These are phyloP conservation scores for Lactifluus piperatus DNA, from an alignment of 768 basidiomycete genomes.

Conservation along the genomic window DNA sequence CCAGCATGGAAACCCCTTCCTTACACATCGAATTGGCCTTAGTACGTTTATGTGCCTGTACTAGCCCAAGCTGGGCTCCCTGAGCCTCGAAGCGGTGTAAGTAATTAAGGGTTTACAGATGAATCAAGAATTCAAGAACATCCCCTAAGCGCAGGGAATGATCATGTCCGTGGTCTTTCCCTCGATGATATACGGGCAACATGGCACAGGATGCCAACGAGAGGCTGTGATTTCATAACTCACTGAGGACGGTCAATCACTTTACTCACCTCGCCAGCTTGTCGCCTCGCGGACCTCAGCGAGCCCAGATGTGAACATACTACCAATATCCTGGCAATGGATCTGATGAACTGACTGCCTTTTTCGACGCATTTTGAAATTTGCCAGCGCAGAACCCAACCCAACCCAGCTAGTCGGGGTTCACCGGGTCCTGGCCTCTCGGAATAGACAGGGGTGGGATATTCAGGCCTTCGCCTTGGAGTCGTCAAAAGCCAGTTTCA, in stretches of 20 bases:
- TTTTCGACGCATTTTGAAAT: slow-evolving; percentile 13
- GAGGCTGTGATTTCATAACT: neutral
- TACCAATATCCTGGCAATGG: slow-evolving; percentile 10
- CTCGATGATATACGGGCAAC: neutral
- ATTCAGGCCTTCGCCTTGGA: neutral
- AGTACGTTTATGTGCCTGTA: neutral
- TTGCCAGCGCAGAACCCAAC: slow-evolving; percentile 9
- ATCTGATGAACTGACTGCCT: slow-evolving; percentile 9
- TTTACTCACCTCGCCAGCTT: slow-evolving; percentile 4
- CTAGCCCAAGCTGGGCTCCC: neutral
- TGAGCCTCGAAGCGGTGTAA: neutral
- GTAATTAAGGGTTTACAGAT: neutral
- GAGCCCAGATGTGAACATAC: slow-evolving; percentile 8
- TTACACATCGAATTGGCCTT: neutral
- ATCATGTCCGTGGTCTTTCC: neutral
- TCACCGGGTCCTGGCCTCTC: slow-evolving; percentile 4
- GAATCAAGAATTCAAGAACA: neutral
- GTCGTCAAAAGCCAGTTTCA: neutral
- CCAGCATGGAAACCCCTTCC: neutral
- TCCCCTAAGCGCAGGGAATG: neutral
- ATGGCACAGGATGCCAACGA: neutral
- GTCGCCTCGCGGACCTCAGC: slow-evolving; percentile 9
- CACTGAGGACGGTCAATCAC: neutral
- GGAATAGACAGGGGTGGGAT: neutral
- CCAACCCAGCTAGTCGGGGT: neutral